Conservation (phyloP, 768 basidiomycete genomes). For the Pluteus cervinus region DNA sequence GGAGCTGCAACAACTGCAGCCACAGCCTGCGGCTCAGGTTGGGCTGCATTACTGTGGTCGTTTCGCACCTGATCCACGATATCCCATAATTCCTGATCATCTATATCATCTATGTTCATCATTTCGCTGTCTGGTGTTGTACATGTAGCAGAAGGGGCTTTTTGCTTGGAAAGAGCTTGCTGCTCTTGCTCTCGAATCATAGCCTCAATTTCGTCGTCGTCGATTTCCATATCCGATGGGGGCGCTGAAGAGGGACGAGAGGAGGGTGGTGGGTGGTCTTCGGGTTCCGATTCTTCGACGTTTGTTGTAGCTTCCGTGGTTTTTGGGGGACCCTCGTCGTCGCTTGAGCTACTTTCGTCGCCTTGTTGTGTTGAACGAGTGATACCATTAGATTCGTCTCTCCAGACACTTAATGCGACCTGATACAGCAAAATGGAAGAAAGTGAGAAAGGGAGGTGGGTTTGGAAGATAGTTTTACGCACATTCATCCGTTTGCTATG, state of each 20-base stretch:
- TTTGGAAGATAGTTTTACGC: slow-evolving; percentile 16
- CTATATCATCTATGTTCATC: slow-evolving; percentile 23
- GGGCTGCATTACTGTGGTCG: slow-evolving; percentile 15
- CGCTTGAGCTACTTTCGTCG: slow-evolving; percentile 11
- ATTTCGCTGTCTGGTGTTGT: slow-evolving; percentile 11
- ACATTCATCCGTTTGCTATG: slow-evolving; percentile 85
- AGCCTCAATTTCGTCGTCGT: too few species aligned
- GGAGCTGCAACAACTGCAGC: slow-evolving; percentile 12
- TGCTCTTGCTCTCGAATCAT: slow-evolving; percentile 41
- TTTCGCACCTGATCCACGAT: slow-evolving; percentile 46
- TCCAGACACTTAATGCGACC: slow-evolving; percentile 73
- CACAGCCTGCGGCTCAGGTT: slow-evolving; percentile 13
- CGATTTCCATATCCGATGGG: slow-evolving; percentile 32
- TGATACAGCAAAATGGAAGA: slow-evolving; percentile 18
- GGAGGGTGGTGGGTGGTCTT: slow-evolving; percentile 27
- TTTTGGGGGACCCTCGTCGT: slow-evolving; percentile 13
- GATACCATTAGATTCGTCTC: slow-evolving; percentile 53
- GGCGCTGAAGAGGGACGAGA: slow-evolving; percentile 26
- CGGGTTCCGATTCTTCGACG: slow-evolving; percentile 16
- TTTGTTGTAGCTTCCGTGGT: slow-evolving; percentile 4
- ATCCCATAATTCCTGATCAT: slow-evolving; percentile 69
- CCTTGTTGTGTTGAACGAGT: slow-evolving; percentile 15
- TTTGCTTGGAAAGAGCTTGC: slow-evolving; percentile 13
- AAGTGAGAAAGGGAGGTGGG: neutral
- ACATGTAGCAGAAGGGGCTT: slow-evolving; percentile 1